These are phyloP conservation scores for Fusarium fracticaudum DNA, from an alignment of 2,329 filamentous ascomycete species.

Conservation along the genomic window DNA sequence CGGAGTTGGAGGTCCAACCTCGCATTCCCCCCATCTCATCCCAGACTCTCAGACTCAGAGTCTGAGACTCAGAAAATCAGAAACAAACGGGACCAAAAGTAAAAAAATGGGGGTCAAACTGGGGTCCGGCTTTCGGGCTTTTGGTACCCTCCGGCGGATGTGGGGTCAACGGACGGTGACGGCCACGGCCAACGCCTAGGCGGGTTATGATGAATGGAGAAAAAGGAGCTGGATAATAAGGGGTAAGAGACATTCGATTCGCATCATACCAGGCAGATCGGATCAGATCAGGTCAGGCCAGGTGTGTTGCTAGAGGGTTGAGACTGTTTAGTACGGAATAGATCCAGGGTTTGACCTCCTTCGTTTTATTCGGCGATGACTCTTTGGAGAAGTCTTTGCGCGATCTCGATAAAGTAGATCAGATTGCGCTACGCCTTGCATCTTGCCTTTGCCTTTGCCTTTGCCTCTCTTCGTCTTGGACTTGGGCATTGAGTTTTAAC, in stretches of 20 bases:
- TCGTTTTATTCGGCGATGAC: background rate
- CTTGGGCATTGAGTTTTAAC: background rate
- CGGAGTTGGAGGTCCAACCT: conserved; percentile 30
- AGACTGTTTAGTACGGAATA: background rate
- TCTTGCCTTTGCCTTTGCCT: background rate
- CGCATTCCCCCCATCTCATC: background rate
- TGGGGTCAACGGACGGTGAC: conserved; percentile 14
- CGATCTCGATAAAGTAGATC: conserved; percentile 1
- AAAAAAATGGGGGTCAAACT: background rate
- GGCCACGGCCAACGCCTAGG: conserved; percentile 1
- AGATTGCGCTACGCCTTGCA: background rate
- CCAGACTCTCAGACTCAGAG: background rate
- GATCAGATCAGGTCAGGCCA: background rate
- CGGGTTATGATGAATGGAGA: background rate
- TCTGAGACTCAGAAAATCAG: background rate
- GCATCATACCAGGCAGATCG: background rate
- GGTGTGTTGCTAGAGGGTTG: background rate
- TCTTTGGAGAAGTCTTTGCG: background rate
- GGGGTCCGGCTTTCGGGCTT: conserved; percentile 43
- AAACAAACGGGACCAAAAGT: background rate
- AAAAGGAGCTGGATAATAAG: background rate
- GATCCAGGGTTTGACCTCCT: background rate
- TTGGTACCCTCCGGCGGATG: conserved; percentile 38
- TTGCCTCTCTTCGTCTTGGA: background rate
- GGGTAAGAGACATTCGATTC: background rate